These are phyloP conservation scores for Albophoma yamanashiensis DNA, from an alignment of 2,329 filamentous ascomycete genomes.

Conservation along the genomic window DNA sequence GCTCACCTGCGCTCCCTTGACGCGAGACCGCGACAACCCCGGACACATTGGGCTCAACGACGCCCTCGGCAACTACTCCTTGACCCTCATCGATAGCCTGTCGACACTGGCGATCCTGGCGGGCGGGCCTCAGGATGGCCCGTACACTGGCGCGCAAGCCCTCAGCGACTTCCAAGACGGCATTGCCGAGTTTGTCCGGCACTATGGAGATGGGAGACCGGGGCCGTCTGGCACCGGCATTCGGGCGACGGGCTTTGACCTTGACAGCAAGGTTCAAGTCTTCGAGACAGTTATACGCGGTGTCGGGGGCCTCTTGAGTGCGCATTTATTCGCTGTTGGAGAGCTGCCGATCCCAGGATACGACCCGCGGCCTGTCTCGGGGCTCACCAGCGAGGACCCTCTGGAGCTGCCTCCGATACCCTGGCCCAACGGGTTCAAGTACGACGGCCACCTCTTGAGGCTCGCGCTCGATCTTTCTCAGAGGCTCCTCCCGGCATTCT, in stretches of 20 bases:
- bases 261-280: conserved; percentile 97
- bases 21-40: conserved; percentile 70
- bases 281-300: conserved; percentile 97
- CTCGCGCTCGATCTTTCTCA: conserved; percentile 78
- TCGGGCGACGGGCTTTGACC: conserved; percentile 73
- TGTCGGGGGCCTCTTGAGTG: conserved; percentile 80
- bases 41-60: conserved; percentile 84
- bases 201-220: conserved; percentile 77
- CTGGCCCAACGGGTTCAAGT: conserved; percentile 70
- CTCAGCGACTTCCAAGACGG: conserved; percentile 70
- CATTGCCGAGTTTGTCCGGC: conserved; percentile 60
- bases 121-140: conserved; percentile 46
- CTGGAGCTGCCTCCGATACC: conserved; percentile 44
- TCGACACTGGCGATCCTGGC: conserved; percentile 90
- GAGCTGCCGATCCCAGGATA: conserved; percentile 83
- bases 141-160: conserved; percentile 33
- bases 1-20: conserved; percentile 72
- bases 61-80: conserved; percentile 90
- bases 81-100: conserved; percentile 90
- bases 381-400: conserved; percentile 22
- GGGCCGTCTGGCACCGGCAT: conserved; percentile 59
- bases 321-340: conserved; percentile 85
- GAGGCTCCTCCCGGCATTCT: conserved; percentile 82
- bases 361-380: conserved; percentile 30
- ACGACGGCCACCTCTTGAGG: conserved; percentile 83